A percentile compares a stretch with the other conserved stretches of the same genome.
Evolutionary conservation across 1,284 basidiomycete species (phyloP).

Genomic region (Austropuccinia psidii): DNA sequence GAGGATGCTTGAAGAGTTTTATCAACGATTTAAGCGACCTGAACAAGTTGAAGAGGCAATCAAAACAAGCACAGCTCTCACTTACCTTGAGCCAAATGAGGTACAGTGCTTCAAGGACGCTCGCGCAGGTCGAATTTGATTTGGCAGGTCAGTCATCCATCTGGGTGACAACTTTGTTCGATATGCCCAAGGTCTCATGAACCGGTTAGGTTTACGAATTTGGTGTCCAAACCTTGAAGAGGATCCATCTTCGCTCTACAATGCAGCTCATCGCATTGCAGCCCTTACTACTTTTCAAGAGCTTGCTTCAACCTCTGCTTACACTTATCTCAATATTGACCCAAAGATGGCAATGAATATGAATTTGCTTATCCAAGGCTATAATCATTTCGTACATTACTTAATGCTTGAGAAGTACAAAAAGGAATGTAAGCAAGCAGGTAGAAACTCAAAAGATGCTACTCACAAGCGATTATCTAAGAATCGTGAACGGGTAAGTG

Average conservation of each 20-base stretch:
- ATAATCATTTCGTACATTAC: slow-evolving; percentile 30
- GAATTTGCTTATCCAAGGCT: background rate
- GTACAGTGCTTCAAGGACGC: background rate
- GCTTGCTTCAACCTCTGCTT: background rate
- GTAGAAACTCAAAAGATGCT: background rate
- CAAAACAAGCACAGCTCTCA: background rate
- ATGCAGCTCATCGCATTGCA: slow-evolving; percentile 17
- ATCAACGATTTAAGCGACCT: background rate
- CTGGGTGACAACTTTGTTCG: background rate
- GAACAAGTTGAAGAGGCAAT: background rate
- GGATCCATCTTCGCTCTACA: background rate
- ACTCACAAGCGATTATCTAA: background rate
- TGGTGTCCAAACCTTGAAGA: slow-evolving; percentile 16
- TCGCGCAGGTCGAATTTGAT: background rate
- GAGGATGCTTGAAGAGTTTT: background rate
- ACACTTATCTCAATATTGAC: slow-evolving; percentile 9
- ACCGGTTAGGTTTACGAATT: background rate
- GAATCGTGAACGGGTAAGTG: slow-evolving; percentile 9
- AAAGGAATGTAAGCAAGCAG: background rate
- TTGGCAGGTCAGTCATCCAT: background rate
- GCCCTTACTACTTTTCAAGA: background rate
- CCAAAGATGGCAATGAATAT: background rate
- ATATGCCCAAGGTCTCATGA: background rate
- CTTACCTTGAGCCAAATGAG: background rate
- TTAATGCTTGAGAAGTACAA: background rate